Conservation (phyloP, 192 early-diverging fungal species). For the Coemansia furcata region DNA sequence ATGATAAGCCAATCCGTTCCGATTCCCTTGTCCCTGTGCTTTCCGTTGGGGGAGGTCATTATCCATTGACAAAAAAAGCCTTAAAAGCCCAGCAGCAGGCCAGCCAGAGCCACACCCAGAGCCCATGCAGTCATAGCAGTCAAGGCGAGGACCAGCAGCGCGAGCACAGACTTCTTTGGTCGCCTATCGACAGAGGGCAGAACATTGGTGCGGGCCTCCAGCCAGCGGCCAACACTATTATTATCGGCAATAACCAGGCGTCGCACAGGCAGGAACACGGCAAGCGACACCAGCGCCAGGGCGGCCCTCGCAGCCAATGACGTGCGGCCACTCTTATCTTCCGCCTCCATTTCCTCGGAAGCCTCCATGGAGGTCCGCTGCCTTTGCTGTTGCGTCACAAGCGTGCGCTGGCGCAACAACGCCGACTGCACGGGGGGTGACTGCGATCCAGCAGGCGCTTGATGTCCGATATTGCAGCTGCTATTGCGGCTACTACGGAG, state of each 20-base stretch:
- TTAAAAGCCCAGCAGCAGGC: background rate
- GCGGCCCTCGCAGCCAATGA: background rate
- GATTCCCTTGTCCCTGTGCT: background rate
- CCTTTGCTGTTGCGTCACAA: background rate
- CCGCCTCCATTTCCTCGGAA: background rate
- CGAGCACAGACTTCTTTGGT: conserved; percentile 1
- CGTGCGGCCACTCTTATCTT: background rate
- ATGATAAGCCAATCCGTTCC: background rate
- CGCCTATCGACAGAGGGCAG: background rate
- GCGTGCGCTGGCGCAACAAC: conserved; percentile 1
- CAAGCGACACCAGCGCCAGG: conserved; percentile 2
- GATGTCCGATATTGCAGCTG: background rate
- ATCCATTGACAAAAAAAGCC: background rate
- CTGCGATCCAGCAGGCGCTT: background rate
- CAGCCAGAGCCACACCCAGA: conserved; percentile 1
- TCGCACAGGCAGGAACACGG: conserved; percentile 41
- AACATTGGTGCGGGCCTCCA: background rate
- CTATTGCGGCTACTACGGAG: background rate
- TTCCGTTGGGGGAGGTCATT: background rate
- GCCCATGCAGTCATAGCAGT: background rate
- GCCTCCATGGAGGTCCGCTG: background rate
- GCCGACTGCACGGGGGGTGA: background rate
- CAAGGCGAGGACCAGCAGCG: background rate
- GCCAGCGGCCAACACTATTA: background rate
- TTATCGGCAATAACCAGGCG: conserved; percentile 26